Evolutionary conservation across 2,329 filamentous ascomycete species (phyloP), one percentile per base, ranked within the genome.

Genomic region (Alternaria atra): DNA sequence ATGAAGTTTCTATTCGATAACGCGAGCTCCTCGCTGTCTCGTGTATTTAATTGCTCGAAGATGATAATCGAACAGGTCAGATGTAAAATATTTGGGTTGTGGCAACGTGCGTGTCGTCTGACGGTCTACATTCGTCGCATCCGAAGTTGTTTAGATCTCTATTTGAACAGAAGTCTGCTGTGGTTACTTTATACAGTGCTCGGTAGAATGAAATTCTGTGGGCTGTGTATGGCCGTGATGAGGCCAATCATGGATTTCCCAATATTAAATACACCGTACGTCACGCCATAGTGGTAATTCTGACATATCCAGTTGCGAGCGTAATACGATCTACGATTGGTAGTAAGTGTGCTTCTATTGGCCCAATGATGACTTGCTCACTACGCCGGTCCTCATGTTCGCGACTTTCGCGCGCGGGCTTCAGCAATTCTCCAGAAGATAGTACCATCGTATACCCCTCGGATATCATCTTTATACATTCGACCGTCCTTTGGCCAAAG

Each of bases 401-500:
- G 30, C 43, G 9, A 30, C 17, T 23, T 9, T 34, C 20, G 53
- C 9, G 55, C 25, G 40, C 48, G 59, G 10, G 34, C 39, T 32
- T 64, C 53, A 5, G 63, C 63, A 39, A 68, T 64, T 6, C 34
- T 60, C 30, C 53, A 59, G 27, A 82, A 83, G 57, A 68, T 63
- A 2, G 59, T 51, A 4, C 67, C 65, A 34, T 68, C 63, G 17
- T 62, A 68, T 0, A 69, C 60, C n/a, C 63, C 54, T 20, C 56
- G 52, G 10, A 68, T 53, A n/a, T 69, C 63, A 8, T 48, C 44
- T 39, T 64, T 69, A 10, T 50, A 35, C 59, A 68, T 61, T 30
- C 48, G 53, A 3, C 64, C 67, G 27, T 66, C 67, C 25, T 55
- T 46, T 10, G 67, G 67, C 65, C 67, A 69, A 4, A 69, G 60